Evolutionary conservation across 208 protist genomes (phyloP), one percentile per base, ranked within the genome.

Genomic region (Leishmania braziliensis): DNA sequence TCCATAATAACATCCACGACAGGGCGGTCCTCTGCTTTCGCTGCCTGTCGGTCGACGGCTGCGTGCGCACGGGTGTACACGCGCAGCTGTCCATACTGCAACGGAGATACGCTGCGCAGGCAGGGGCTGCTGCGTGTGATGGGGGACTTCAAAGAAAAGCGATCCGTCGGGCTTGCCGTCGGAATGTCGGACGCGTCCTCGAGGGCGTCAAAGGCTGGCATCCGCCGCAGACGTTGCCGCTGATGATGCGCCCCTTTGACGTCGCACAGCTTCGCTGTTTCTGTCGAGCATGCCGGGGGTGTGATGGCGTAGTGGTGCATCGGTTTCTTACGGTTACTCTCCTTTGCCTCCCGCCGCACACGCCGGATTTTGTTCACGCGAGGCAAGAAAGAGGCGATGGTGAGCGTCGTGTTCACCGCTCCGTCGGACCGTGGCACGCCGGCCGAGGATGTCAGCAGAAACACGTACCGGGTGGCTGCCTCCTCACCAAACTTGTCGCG

Each of bases 401-500:
- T 23, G 39, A 12, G 33, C 65, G 51, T 36, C 33, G 54, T 73
- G 69, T 20, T 75, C 72, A n/a, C 69, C 63, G 60, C 72, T 2
- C 23, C 62, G 48, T 74, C 63, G 18, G 68, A 14, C 26, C n/a
- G 81, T 76, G 66, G 53, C 36, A 62, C 56, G 18, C 26, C 69
- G 33, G 70, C 36, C 2, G 63, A 53, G 65, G 66, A 68, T 3
- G 53, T 84, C 9, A 90, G 80, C 43, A 84, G 70, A 36, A 68
- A 46, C 1, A 88, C 84, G 53, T 88, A 88, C 48, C 66, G 66
- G 29, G 36, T 80, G 8, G 87, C 87, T 3, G 81, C 73, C 8
- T 80, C 77, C 36, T 82, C 81, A 48, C 84, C 84, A 51, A 90
- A 88, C 74, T 86, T 86, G 36, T 87, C 83, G 16, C 79, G 75